These are phyloP conservation scores for Trichoderma semiorbis DNA, from an alignment of 2,329 filamentous ascomycete genomes.

Conservation along the genomic window DNA sequence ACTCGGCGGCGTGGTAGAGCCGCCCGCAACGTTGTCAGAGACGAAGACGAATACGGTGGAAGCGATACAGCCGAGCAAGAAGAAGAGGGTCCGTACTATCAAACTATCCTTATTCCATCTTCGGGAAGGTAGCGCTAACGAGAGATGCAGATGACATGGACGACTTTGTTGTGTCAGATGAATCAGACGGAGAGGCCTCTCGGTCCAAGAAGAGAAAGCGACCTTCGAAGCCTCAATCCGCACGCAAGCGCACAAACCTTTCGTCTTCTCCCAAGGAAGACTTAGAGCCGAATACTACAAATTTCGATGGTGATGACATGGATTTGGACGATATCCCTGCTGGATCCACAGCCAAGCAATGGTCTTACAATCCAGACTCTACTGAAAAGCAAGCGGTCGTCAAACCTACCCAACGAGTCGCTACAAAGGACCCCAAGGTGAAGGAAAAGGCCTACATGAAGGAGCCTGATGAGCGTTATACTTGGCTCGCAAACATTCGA, in stretches of 20 bases:
- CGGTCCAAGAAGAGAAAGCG: slow-evolving; percentile 73
- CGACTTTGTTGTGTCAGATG: slow-evolving; percentile 84
- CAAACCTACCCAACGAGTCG: slow-evolving; percentile 30
- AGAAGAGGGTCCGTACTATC: slow-evolving; percentile 51
- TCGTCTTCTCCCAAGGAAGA: slow-evolving; percentile 37
- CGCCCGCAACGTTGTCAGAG: slow-evolving; percentile 58
- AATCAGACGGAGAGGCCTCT: slow-evolving; percentile 64
- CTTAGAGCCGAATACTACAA: slow-evolving; percentile 39
- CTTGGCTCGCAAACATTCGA: slow-evolving; percentile 81
- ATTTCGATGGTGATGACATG: slow-evolving; percentile 44
- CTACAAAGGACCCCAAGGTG: slow-evolving; percentile 32
- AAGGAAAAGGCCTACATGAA: slow-evolving; percentile 72
- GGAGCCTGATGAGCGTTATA: slow-evolving; percentile 81
- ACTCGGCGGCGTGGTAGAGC: slow-evolving; percentile 40
- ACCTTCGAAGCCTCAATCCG: slow-evolving; percentile 46
- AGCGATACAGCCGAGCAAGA: slow-evolving; percentile 59
- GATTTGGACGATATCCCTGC: slow-evolving; percentile 53
- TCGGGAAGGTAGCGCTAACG: slow-evolving; percentile 9
- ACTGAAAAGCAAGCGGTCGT: slow-evolving; percentile 36
- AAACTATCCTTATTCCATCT: no score
- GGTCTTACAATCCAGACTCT: slow-evolving; percentile 62
- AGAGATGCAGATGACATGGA: slow-evolving; percentile 62
- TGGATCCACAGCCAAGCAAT: slow-evolving; percentile 75
- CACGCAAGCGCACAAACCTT: slow-evolving; percentile 61
- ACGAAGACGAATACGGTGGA: slow-evolving; percentile 66